A percentile compares a stretch with the other conserved stretches of the same genome.
phyloP scores from a whole-genome alignment of 106 monocot genomes.

The Dendrobium chrysotoxum region DNA sequence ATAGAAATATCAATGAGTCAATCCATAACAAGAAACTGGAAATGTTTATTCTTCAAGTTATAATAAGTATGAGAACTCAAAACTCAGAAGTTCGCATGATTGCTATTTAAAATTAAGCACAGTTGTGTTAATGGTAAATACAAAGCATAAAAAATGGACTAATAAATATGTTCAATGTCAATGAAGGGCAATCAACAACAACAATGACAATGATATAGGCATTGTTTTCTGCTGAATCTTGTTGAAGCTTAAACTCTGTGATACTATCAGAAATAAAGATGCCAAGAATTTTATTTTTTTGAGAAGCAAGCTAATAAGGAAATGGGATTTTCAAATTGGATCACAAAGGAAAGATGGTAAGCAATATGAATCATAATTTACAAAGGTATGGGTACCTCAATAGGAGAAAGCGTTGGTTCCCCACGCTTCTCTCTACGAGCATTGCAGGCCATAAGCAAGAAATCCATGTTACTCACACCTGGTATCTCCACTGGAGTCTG shows the following conservation, averaged over 20 bases:
- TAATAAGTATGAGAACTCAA: background rate
- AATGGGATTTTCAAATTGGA: background rate
- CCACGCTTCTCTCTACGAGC: conserved; percentile 60
- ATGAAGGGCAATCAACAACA: background rate
- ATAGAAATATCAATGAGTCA: background rate
- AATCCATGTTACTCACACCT: conserved; percentile 93
- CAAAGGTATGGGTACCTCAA: conserved; percentile 49
- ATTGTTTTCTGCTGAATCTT: background rate
- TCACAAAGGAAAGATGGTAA: background rate
- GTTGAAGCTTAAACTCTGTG: background rate
- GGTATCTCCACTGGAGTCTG: conserved; percentile 95
- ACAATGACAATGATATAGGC: background rate
- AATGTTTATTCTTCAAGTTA: background rate
- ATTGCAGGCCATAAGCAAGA: conserved; percentile 88
- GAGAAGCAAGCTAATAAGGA: background rate
- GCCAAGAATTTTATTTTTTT: background rate
- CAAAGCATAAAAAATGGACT: background rate
- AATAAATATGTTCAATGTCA: background rate
- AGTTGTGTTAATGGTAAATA: background rate
- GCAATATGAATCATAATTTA: background rate
- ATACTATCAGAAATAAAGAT: background rate
- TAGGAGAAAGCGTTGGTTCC: conserved; percentile 53
- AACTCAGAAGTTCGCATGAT: background rate
- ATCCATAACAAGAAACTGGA: background rate
- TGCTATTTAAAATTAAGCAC: background rate